Evolutionary conservation across 2,329 filamentous ascomycete genomes (phyloP).

Genomic region (Penicillium italicum): DNA sequence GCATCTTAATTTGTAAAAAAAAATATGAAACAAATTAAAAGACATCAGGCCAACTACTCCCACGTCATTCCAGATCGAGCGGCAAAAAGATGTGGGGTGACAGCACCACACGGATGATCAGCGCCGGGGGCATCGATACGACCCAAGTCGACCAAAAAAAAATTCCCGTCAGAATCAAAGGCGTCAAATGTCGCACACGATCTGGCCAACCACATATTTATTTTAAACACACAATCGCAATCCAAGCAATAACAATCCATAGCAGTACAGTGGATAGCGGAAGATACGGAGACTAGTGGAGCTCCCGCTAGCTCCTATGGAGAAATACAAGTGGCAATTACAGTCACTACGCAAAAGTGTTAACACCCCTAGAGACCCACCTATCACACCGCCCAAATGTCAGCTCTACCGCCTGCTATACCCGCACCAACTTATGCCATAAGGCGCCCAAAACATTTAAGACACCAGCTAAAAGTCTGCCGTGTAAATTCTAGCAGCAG

Average conservation of each 20-base stretch:
- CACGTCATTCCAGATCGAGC: background rate
- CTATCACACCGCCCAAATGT: too few species aligned
- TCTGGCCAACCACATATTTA: background rate
- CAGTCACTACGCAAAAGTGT: too few species aligned
- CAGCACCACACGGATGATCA: slow-evolving; percentile 3
- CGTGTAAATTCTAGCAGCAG: too few species aligned
- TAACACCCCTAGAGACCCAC: too few species aligned
- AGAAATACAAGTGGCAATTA: background rate
- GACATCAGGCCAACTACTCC: background rate
- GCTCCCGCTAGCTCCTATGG: background rate
- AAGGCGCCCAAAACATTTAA: too few species aligned
- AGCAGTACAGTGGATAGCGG: background rate
- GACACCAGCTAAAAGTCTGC: too few species aligned
- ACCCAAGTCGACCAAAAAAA: background rate
- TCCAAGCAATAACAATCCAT: background rate
- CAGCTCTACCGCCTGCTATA: too few species aligned
- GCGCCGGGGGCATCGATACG: background rate
- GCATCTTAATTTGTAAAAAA: background rate
- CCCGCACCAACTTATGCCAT: too few species aligned
- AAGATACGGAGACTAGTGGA: background rate
- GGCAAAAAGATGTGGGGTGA: background rate
- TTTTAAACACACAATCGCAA: background rate
- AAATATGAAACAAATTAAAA: background rate
- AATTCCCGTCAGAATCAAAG: background rate
- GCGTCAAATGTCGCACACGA: background rate